Conservation (phyloP, 2,329 filamentous ascomycete genomes). For the Paecilomyces niveus region DNA sequence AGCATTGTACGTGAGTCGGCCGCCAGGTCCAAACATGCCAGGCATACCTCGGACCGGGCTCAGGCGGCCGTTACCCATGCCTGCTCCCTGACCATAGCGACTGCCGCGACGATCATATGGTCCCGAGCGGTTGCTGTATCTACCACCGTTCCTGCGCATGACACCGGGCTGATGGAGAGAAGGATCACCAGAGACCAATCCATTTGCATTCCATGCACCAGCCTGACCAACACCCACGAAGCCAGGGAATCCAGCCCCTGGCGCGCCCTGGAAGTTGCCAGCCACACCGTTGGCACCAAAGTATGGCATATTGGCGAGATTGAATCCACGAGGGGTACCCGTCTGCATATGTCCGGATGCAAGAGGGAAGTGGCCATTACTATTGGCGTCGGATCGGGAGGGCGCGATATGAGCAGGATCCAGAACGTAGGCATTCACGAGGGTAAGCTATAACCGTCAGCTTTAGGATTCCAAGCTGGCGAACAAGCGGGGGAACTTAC, state of each 20-base stretch:
- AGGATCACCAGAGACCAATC: slow-evolving; percentile 33
- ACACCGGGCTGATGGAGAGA: slow-evolving; percentile 53
- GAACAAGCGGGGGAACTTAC: slow-evolving; percentile 47
- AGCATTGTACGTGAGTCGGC: slow-evolving; percentile 24
- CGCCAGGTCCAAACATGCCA: slow-evolving; percentile 28
- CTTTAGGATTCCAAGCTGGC: background rate
- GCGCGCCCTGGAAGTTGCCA: slow-evolving; percentile 24
- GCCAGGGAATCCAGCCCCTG: slow-evolving; percentile 22
- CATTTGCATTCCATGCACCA: slow-evolving; percentile 22
- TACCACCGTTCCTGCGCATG: slow-evolving; percentile 60
- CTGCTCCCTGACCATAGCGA: slow-evolving; percentile 46
- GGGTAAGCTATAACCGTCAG: slow-evolving; percentile 59
- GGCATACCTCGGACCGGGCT: slow-evolving; percentile 31
- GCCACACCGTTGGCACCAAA: slow-evolving; percentile 34
- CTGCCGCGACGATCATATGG: slow-evolving; percentile 65
- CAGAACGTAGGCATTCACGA: slow-evolving; percentile 90
- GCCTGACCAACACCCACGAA: slow-evolving; percentile 24
- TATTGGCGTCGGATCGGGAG: slow-evolving; percentile 86
- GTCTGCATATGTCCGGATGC: slow-evolving; percentile 66
- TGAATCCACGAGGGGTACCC: slow-evolving; percentile 89
- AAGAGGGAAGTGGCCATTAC: slow-evolving; percentile 89
- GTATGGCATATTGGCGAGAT: slow-evolving; percentile 65
- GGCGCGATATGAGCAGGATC: slow-evolving; percentile 93
- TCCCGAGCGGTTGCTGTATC: slow-evolving; percentile 57
- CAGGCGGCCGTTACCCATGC: slow-evolving; percentile 40